Percentiles rank a stretch among this genome's conserved stretches.
phyloP scores from a whole-genome alignment of 495 filamentous ascomycete species.

The Podospora didyma region DNA sequence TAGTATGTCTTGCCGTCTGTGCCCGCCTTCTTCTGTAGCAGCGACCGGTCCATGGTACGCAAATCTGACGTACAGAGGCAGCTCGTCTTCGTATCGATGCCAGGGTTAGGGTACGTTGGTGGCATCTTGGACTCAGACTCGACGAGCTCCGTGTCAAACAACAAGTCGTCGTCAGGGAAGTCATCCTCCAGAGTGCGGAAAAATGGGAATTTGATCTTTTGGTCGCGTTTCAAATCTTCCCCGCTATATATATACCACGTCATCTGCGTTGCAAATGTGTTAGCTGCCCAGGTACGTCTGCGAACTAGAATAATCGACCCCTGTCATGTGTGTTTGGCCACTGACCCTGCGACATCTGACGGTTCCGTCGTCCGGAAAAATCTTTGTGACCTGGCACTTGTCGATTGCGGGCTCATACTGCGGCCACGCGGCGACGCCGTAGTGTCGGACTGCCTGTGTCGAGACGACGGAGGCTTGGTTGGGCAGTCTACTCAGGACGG shows the following conservation, averaged over 20 bases:
- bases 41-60: background rate
- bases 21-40: background rate
- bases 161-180: background rate
- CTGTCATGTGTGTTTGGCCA: too few species aligned
- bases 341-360: too few species aligned
- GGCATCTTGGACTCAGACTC: background rate
- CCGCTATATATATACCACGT: background rate
- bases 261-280: background rate
- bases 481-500: background rate
- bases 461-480: background rate
- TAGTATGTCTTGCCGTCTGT: background rate
- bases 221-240: background rate
- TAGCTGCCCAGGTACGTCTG: too few species aligned
- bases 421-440: background rate
- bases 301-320: too few species aligned
- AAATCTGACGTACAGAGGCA: background rate
- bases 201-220: background rate
- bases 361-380: too few species aligned
- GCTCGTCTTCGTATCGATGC: too few species aligned
- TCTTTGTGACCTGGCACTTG: background rate
- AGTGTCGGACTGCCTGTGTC: background rate
- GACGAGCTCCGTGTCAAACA: background rate
- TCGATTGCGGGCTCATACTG: background rate
- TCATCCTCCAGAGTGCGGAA: background rate
- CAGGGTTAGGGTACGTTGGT: background rate